Evolutionary conservation across 768 basidiomycete genomes (phyloP).

Genomic region (Arthromyces matolae): DNA sequence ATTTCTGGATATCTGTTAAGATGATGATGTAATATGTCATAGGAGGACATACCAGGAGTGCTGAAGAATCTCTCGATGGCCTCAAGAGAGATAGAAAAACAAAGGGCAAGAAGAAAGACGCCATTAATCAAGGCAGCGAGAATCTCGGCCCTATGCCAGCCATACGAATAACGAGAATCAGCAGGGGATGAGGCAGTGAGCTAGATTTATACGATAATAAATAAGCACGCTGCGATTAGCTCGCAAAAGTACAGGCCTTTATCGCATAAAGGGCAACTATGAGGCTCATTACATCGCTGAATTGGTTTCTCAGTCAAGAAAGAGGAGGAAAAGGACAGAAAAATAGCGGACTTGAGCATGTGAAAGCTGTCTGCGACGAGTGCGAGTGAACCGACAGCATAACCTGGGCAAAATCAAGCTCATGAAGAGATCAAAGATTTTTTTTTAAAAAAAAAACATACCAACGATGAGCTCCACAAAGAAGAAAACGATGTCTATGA

Average conservation of each 20-base stretch:
- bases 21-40: constrained; percentile 7
- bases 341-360: constrained; percentile 94
- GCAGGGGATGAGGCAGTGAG: constrained; percentile 56
- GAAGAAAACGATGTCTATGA: constrained; percentile 86
- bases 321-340: constrained; percentile 1
- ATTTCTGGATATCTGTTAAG: constrained; percentile 55
- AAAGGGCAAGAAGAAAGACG: constrained; percentile 93
- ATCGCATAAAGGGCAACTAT: constrained; percentile 95
- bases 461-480: constrained; percentile 82
- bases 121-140: constrained; percentile 94
- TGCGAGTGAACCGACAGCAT: constrained; percentile 93
- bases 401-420: constrained; percentile 48
- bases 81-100: constrained; percentile 93
- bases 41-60: constrained; percentile 57
- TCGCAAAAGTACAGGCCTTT: no score
- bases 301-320: constrained; percentile 10
- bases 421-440: constrained; percentile 1
- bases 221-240: no score
- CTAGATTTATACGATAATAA: constrained; percentile 32
- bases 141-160: constrained; percentile 99
- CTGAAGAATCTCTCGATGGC: constrained; percentile 88
- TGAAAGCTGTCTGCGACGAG: constrained; percentile 97
- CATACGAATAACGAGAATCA: constrained; percentile 87
- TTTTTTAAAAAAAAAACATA: constrained; percentile 27
- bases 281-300: constrained; percentile 94